Evolutionary conservation across 768 basidiomycete genomes (phyloP).

Genomic region (Boletus subcaerulescens): DNA sequence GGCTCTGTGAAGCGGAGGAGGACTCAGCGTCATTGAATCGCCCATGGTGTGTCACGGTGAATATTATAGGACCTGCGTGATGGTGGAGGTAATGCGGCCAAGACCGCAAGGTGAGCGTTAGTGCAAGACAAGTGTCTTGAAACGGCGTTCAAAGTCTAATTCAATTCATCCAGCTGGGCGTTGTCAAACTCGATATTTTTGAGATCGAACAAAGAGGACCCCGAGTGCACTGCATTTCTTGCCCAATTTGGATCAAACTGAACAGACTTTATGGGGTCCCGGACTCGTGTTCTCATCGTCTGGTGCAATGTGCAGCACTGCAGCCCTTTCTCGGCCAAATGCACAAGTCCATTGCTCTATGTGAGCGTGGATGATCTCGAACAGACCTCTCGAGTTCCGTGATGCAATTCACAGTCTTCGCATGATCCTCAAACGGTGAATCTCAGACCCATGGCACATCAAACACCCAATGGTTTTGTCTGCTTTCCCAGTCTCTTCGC

Average conservation of each 20-base stretch:
- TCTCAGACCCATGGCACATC: too few species aligned
- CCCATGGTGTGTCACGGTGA: conserved; percentile 10
- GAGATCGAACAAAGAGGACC: conserved; percentile 13
- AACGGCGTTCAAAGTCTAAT: not conserved
- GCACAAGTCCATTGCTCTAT: too few species aligned
- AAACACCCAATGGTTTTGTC: too few species aligned
- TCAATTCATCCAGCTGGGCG: not conserved
- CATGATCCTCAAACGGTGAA: too few species aligned
- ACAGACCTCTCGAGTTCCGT: too few species aligned
- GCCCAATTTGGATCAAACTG: not conserved
- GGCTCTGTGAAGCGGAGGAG: conserved; percentile 11
- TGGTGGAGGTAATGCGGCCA: not conserved
- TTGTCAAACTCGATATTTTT: not conserved
- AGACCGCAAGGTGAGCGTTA: not conserved
- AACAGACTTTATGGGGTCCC: conserved; percentile 20
- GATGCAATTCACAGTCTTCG: too few species aligned
- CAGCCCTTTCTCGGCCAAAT: too few species aligned
- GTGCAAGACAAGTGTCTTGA: not conserved
- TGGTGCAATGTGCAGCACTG: too few species aligned
- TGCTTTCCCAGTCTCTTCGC: too few species aligned
- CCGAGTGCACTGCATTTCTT: not conserved
- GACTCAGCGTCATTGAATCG: conserved; percentile 1
- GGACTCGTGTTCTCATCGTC: too few species aligned
- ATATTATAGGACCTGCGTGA: too few species aligned
- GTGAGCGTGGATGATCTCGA: too few species aligned